Base-by-base conservation (phyloP, 768 basidiomycete genomes). In the Pleurotus tuber-regium region DNA sequence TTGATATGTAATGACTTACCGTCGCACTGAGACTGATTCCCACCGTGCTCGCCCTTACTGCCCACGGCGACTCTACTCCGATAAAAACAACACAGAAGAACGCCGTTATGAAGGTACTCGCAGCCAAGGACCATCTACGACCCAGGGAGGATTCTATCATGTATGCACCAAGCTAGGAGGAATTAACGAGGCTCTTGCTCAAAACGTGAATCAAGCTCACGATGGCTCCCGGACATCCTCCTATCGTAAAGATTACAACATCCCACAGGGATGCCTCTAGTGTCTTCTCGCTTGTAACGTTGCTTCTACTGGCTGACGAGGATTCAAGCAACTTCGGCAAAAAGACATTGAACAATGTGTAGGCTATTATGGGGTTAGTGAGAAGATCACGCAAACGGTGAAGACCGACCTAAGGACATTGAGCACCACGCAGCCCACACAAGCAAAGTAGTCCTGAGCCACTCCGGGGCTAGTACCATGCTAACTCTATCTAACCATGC, bases 311-410 rank as follows among this genome's bases (percentile, higher is more conserved):
- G 9, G 56, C 57, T 9, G 69, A 49, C 16, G 80, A 71, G 23
- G 79, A 78, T 69, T 96, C 93, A 30, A 96, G 69, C 9, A 94
- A 71, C 61, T 91, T 95, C 0, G 93, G 93, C 16, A 94, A 76
- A 62, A 82, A 96, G 23, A 93, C 90, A 62, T 95, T 96, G 68
- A 96, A 95, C 85, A 96, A 92, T 2, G 90, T 93, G 60, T 84
- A 92, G 0, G 83, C 88, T 89, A 51, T 18, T 50, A 36, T 50
- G 40, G 26, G 1, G 19, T 38, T 31, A 48, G 41, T 50, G 12
- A 54, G 19, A n/a, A 7, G 55, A 35, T 33, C 31, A 3, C 43
- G 40, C 38, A n/a, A n/a, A n/a, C 18, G 35, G 35, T 19, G 2
- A 50, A 42, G 10, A 61, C 84, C 47, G 55, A 87, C 90, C 92